Base-by-base conservation (phyloP, 768 basidiomycete species). In the Tulasnella calospora region DNA sequence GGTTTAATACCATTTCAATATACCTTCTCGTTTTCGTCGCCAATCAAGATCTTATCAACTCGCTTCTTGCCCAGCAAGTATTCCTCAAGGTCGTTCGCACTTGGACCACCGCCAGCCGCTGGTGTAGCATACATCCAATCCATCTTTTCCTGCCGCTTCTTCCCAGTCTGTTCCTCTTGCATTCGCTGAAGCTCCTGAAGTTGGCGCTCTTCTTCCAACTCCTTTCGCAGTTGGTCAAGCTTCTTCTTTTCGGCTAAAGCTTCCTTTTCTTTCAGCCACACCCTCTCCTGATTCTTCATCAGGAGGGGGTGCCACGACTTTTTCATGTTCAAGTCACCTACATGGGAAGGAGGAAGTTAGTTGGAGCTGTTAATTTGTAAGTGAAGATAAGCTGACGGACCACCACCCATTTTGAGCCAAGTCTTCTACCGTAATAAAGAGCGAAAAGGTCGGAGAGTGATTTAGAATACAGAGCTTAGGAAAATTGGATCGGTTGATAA, bases 91-190 rank as follows among this genome's bases (percentile, higher is more conserved):
- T 99, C 97, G 81, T 95, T 97, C 41, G 92, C 84, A 83, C 95
- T 96, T 81, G 93, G 90, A 75, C 86, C 92, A 79, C 88, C 92
- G n/a, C 96, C 96, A 4, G 92, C 91, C 0, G 95, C 94, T 5
- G 98, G 98, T 1, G 97, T 98, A n/a, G 97, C 87, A 86, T 99
- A 99, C 95, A 99, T 97, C 98, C 98, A 99, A 84, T 99, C 98
- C 72, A 99, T 84, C 83, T 95, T 95, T 85, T 98, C 96, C 74
- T 92, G 90, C 80, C 94, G 87, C 85, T 96, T 98, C 87, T 92
- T 95, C 44, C 97, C 97, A 13, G 97, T 98, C 81, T 96, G 91
- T 81, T 94, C 94, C 83, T 97, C 96, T 84, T 99, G 97, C 78
- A 99, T 85, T 74, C 96, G 89, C 83, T 99, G 98, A 10, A 99